Conservation (phyloP, 2,329 filamentous ascomycete genomes). For the Pyrenochaeta sp. region DNA sequence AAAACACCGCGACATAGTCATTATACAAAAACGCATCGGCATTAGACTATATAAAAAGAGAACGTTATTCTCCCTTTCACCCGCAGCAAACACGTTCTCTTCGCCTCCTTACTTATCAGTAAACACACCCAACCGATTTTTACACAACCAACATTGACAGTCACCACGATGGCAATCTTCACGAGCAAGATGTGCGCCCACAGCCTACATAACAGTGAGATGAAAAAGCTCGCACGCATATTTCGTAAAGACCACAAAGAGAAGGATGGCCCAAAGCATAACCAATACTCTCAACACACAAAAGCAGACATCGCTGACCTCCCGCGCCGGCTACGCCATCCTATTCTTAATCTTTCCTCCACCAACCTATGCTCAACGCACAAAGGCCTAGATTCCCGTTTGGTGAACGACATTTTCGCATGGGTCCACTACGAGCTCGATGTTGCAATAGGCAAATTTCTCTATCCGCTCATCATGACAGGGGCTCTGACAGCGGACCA, state of each 20-base stretch:
- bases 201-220: constrained; percentile 28
- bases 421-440: constrained; percentile 35
- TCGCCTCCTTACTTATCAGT: no score
- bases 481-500: constrained; percentile 19
- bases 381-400: constrained; percentile 24
- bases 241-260: constrained; percentile 5
- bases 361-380: constrained; percentile 33
- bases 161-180: neutral
- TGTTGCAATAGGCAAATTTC: constrained; percentile 27
- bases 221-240: constrained; percentile 31
- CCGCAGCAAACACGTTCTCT: no score
- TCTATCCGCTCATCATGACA: constrained; percentile 35
- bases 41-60: no score
- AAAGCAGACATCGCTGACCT: constrained; percentile 26
- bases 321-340: constrained; percentile 29
- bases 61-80: no score
- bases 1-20: no score
- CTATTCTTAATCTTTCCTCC: constrained; percentile 15
- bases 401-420: constrained; percentile 31
- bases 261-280: constrained; percentile 10
- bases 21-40: no score
- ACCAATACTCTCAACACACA: no score
- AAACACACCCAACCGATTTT: no score
- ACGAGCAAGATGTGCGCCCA: constrained; percentile 17
- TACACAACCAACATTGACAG: neutral